These are phyloP conservation scores for Globisporangium ultimum DNA, from an alignment of 352 stramenopile species.

Conservation along the genomic window DNA sequence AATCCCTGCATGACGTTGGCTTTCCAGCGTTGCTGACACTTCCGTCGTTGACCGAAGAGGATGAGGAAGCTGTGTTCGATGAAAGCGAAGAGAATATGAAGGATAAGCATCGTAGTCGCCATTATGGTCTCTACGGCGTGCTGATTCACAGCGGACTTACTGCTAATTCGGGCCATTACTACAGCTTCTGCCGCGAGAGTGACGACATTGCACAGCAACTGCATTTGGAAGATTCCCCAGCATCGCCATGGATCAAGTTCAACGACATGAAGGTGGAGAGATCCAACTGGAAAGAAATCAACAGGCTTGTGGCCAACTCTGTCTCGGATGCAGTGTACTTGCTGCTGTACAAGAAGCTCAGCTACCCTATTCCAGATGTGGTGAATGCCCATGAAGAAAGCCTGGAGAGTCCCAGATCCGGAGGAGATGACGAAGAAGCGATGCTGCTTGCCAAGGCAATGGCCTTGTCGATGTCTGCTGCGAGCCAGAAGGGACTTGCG, in stretches of 20 bases:
- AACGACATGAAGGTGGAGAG: constrained; percentile 84
- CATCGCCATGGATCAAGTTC: constrained; percentile 90
- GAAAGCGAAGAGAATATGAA: constrained; percentile 9
- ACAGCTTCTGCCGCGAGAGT: constrained; percentile 85
- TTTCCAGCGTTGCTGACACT: constrained; percentile 73
- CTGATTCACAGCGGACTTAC: constrained; percentile 87
- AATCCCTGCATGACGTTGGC: constrained; percentile 80
- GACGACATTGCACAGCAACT: constrained; percentile 66
- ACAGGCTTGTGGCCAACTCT: constrained; percentile 63
- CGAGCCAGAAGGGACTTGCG: constrained; percentile 34
- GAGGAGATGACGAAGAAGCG: constrained; percentile 66
- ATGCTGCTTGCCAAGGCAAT: constrained; percentile 88
- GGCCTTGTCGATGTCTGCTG: constrained; percentile 84
- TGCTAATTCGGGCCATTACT: constrained; percentile 90
- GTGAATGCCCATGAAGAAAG: constrained; percentile 15
- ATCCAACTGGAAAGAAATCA: constrained; percentile 84
- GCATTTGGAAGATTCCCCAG: constrained; percentile 70
- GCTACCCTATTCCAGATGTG: constrained; percentile 31
- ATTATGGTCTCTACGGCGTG: constrained; percentile 88
- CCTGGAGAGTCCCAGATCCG: constrained; percentile 17
- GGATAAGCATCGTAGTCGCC: constrained; percentile 33
- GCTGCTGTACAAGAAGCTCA: constrained; percentile 86
- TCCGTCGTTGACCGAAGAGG: constrained; percentile 47
- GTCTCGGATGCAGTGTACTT: constrained; percentile 88
- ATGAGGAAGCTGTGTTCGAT: constrained; percentile 46